These are phyloP conservation scores for Schizophyllum commune DNA, from an alignment of 1,284 basidiomycete genomes.

Conservation along the genomic window DNA sequence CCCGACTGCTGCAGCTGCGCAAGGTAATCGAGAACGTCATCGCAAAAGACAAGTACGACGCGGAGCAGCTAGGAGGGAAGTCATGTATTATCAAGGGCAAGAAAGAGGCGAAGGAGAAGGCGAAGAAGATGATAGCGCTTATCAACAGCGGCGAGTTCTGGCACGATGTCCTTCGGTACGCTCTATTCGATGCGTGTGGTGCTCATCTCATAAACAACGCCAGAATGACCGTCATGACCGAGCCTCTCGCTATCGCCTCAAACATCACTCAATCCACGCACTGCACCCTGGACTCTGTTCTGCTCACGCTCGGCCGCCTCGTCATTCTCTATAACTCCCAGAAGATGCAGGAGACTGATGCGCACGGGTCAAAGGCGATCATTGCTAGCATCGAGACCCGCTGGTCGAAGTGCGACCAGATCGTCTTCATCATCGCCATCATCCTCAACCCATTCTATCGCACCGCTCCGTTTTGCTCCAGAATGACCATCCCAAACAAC, in stretches of 20 bases:
- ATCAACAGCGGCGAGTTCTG: constrained; percentile 3
- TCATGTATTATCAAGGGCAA: constrained; percentile 8
- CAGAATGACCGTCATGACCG: constrained; percentile 25
- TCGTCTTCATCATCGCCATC: constrained; percentile 32
- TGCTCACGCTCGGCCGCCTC: constrained; percentile 28
- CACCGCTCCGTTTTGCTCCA: constrained; percentile 9
- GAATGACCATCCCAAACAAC: no score
- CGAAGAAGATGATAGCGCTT: constrained; percentile 14
- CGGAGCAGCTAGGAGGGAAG: constrained; percentile 6
- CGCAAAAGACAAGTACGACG: constrained; percentile 7
- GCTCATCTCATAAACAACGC: neutral
- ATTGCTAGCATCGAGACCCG: constrained; percentile 27
- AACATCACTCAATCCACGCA: constrained; percentile 28
- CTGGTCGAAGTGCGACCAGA: constrained; percentile 35
- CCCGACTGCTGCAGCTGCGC: constrained; percentile 17
- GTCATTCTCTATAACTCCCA: constrained; percentile 11
- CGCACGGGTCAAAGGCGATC: constrained; percentile 16
- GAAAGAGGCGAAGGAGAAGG: constrained; percentile 14
- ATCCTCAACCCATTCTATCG: constrained; percentile 29
- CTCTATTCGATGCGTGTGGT: neutral
- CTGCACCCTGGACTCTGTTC: constrained; percentile 29
- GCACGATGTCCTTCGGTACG: constrained; percentile 3
- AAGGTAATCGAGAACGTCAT: constrained; percentile 10
- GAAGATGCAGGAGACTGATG: constrained; percentile 12
- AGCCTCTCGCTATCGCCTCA: constrained; percentile 31